These are phyloP conservation scores for Hymenoscyphus repandus DNA, from an alignment of 2,329 filamentous ascomycete genomes.

Conservation along the genomic window DNA sequence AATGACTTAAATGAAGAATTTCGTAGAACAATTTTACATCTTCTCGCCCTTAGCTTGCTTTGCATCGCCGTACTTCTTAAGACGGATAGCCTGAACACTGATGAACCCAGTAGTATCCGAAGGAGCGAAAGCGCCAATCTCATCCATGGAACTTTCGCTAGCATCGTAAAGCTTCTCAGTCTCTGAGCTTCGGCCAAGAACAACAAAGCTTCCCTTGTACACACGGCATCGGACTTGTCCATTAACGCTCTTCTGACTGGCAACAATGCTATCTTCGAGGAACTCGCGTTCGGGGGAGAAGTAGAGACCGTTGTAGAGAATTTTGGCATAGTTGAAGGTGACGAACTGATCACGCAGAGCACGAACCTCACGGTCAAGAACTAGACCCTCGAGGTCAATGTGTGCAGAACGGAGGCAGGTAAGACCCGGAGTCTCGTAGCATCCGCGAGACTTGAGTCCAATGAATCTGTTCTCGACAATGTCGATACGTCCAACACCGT, in stretches of 20 bases:
- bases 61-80: constrained; percentile 67
- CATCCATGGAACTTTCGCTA: constrained; percentile 65
- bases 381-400: constrained; percentile 60
- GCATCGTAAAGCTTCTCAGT: constrained; percentile 67
- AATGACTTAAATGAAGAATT: neutral
- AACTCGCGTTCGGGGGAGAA: constrained; percentile 69
- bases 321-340: constrained; percentile 56
- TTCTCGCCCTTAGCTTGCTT: constrained; percentile 74
- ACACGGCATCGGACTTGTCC: constrained; percentile 55
- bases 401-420: constrained; percentile 31
- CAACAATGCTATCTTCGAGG: constrained; percentile 58
- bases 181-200: constrained; percentile 54
- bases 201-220: constrained; percentile 62
- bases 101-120: constrained; percentile 63
- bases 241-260: constrained; percentile 56
- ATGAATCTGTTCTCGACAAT: constrained; percentile 81
- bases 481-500: constrained; percentile 76
- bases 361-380: constrained; percentile 63
- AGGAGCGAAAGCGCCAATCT: constrained; percentile 62
- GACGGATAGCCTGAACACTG: constrained; percentile 57
- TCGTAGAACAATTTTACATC: constrained; percentile 29
- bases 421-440: constrained; percentile 56
- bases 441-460: constrained; percentile 74
- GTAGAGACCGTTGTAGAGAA: constrained; percentile 55
- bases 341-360: constrained; percentile 67